Evolutionary conservation across 805 yeast genomes (phyloP).

Genomic region (Maudiozyma barnettii): DNA sequence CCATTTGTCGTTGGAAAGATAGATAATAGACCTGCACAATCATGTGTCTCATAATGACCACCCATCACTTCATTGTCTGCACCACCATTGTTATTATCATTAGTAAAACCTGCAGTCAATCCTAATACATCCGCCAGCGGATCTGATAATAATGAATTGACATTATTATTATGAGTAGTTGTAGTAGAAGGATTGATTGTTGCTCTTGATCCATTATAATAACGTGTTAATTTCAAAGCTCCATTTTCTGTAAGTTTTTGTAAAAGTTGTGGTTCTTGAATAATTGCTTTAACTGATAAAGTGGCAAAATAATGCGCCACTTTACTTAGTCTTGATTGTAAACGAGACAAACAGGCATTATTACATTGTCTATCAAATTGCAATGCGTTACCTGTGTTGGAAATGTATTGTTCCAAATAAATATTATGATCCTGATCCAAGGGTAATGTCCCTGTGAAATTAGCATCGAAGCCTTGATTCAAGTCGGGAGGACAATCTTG

Average conservation of each 20-base stretch:
- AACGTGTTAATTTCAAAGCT: slow-evolving; percentile 18
- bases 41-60: not conserved
- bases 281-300: slow-evolving; percentile 13
- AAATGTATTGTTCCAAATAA: slow-evolving; percentile 22
- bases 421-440: slow-evolving; percentile 6
- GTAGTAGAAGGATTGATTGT: too few relatives aligned
- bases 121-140: not conserved
- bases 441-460: slow-evolving; percentile 20
- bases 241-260: slow-evolving; percentile 2
- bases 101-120: not conserved
- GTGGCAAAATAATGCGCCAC: slow-evolving; percentile 17
- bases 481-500: not conserved
- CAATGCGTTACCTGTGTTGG: slow-evolving; percentile 9
- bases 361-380: slow-evolving; percentile 13
- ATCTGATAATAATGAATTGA: not conserved
- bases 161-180: not conserved
- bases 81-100: not conserved
- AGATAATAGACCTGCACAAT: slow-evolving; percentile 17
- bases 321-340: slow-evolving; percentile 16
- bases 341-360: slow-evolving; percentile 8
- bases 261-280: not conserved
- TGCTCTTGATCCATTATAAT: slow-evolving; percentile 8
- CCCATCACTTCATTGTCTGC: not conserved
- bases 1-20: slow-evolving; percentile 21
- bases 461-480: slow-evolving; percentile 19